Evolutionary conservation across 1,284 basidiomycete species (phyloP).

Genomic region (Afroboletus lepidellus): DNA sequence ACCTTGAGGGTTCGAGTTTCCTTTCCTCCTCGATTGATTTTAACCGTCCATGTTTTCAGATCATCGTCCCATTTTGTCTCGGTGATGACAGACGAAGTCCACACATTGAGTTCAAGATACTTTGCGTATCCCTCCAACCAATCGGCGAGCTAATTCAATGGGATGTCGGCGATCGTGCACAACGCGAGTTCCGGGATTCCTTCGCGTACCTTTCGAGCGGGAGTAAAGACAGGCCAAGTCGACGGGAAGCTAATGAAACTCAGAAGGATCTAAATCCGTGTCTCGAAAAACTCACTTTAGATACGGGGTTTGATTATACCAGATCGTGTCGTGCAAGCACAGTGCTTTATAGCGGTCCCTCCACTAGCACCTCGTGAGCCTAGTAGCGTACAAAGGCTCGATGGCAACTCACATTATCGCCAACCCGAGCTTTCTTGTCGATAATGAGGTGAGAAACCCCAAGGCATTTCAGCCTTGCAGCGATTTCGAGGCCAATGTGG

Average conservation of each 20-base stretch:
- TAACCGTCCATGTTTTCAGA: conserved; percentile 38
- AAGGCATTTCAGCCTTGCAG: conserved; percentile 39
- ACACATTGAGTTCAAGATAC: conserved; percentile 55
- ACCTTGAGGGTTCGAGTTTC: conserved; percentile 32
- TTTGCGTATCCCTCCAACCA: conserved; percentile 61
- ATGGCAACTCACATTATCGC: conserved; percentile 30
- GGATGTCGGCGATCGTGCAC: background rate
- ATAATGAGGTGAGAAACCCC: conserved; percentile 37
- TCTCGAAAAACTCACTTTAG: conserved; percentile 21
- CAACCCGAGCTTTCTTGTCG: conserved; percentile 36
- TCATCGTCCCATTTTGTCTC: conserved; percentile 36
- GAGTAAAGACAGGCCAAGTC: conserved; percentile 41
- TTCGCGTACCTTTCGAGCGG: conserved; percentile 33
- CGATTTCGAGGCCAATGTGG: conserved; percentile 37
- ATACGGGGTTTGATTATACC: conserved; percentile 31
- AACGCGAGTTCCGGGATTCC: no score
- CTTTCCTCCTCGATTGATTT: conserved; percentile 30
- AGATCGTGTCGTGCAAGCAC: conserved; percentile 29
- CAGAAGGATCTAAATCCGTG: no score
- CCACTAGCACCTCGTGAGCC: conserved; percentile 21
- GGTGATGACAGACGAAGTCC: conserved; percentile 48
- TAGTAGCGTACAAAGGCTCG: background rate
- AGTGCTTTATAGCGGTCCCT: conserved; percentile 36
- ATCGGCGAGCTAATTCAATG: conserved; percentile 44
- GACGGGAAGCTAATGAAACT: conserved; percentile 32